These are phyloP conservation scores for Thecaphora frezii DNA, from an alignment of 1,284 basidiomycete genomes.

Conservation along the genomic window DNA sequence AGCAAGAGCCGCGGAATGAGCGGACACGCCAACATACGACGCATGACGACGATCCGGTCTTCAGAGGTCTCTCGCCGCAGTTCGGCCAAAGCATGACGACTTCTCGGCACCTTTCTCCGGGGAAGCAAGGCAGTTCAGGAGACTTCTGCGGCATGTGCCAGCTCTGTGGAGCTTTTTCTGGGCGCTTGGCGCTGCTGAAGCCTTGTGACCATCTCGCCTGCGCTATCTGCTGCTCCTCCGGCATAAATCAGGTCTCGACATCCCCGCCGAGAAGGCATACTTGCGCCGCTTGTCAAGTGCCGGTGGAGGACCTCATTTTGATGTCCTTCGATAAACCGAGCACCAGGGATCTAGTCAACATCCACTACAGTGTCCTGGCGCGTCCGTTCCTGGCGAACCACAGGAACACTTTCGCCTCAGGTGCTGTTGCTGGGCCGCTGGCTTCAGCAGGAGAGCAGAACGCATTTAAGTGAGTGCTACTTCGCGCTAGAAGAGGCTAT, in stretches of 20 bases:
- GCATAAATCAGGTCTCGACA: conserved; percentile 12
- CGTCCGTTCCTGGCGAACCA: no score
- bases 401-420: no score
- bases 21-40: no score
- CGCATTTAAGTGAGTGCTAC: no score
- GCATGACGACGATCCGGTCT: no score
- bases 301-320: conserved; percentile 6
- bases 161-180: conserved; percentile 1
- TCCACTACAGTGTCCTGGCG: no score
- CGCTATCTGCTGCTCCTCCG: conserved; percentile 6
- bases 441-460: no score
- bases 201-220: conserved; percentile 7
- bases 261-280: conserved; percentile 5
- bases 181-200: conserved; percentile 1
- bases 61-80: background rate
- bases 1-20: no score
- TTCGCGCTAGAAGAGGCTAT: no score
- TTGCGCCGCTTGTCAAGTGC: conserved; percentile 6
- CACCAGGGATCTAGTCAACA: no score
- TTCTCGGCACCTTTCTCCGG: background rate
- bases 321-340: no score
- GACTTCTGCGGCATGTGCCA: background rate
- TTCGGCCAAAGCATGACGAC: background rate
- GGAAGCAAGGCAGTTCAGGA: background rate
- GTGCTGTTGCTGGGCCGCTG: no score